These are phyloP conservation scores for Pistacia atlantica DNA, from an alignment of 345 rosid genomes.

Conservation along the genomic window DNA sequence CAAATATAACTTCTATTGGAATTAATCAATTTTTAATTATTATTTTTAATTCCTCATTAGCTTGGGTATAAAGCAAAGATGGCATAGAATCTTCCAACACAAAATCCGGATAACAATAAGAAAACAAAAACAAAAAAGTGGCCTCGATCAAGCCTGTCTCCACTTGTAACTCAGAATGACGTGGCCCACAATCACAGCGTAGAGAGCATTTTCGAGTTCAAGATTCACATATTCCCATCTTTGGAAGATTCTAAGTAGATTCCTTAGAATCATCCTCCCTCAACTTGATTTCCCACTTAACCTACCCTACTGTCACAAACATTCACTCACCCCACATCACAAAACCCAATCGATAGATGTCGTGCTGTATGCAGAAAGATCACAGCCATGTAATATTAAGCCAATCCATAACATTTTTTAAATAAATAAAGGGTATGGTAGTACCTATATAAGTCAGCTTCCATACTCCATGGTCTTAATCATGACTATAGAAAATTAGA, in stretches of 20 bases:
- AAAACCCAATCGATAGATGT: too few species aligned
- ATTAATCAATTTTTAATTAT: too few species aligned
- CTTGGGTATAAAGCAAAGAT: background rate
- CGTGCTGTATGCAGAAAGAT: too few species aligned
- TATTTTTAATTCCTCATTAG: background rate
- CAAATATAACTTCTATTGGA: too few species aligned
- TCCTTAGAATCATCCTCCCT: slow-evolving; percentile 17
- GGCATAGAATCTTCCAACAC: background rate
- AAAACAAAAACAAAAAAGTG: background rate
- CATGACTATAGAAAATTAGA: slow-evolving; percentile 11
- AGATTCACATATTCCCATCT: slow-evolving; percentile 14
- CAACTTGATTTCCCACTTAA: background rate
- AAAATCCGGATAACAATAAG: background rate
- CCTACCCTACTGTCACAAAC: background rate
- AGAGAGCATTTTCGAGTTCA: slow-evolving; percentile 1
- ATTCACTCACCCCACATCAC: background rate
- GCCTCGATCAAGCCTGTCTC: background rate
- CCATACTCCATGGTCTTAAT: background rate
- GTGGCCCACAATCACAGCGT: background rate
- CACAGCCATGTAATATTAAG: background rate
- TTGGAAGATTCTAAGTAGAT: slow-evolving; percentile 32
- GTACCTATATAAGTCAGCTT: background rate
- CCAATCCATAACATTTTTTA: too few species aligned
- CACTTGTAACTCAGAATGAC: background rate
- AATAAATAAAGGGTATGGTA: too few species aligned